Percentiles rank a stretch among this genome's conserved stretches.
These are phyloP conservation scores for Peronosclerospora sorghi DNA, from an alignment of 352 stramenopile genomes.

Conservation along the genomic window DNA sequence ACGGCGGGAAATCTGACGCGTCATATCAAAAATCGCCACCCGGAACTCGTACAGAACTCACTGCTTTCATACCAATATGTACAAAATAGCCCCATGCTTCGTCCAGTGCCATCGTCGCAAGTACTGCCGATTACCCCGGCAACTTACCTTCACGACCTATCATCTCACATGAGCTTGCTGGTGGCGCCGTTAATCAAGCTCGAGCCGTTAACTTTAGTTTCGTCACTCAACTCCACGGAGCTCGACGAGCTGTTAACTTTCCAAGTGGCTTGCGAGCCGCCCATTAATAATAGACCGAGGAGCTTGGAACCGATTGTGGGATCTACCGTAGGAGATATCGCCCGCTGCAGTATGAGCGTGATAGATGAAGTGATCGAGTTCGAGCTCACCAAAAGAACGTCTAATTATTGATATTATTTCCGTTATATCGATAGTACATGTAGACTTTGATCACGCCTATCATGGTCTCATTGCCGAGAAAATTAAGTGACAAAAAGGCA, in stretches of 20 bases:
- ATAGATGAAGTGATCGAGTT: constrained; percentile 35
- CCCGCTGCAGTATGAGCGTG: constrained; percentile 29
- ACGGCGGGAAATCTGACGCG: constrained; percentile 46
- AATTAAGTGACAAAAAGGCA: too few relatives aligned
- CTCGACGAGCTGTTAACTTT: constrained; percentile 15
- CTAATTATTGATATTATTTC: constrained; percentile 4
- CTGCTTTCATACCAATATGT: constrained; percentile 12
- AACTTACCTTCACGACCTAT: neutral
- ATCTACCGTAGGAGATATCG: constrained; percentile 11
- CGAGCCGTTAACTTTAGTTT: constrained; percentile 9
- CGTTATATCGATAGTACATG: too few relatives aligned
- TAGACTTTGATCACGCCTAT: too few relatives aligned
- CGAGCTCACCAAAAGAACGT: constrained; percentile 30
- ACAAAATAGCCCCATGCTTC: constrained; percentile 1
- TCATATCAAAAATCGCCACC: constrained; percentile 39
- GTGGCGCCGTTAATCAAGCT: constrained; percentile 8
- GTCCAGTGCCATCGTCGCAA: constrained; percentile 2
- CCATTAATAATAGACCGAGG: constrained; percentile 1
- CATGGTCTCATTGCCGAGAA: too few relatives aligned
- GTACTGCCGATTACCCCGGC: neutral
- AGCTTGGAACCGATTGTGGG: constrained; percentile 10
- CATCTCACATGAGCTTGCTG: constrained; percentile 1
- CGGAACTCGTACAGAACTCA: constrained; percentile 15
- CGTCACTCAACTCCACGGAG: constrained; percentile 18
- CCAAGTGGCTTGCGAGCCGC: constrained; percentile 11